Base-by-base conservation (phyloP, 148 eudicot species). In the Gaultheria prostrata region DNA sequence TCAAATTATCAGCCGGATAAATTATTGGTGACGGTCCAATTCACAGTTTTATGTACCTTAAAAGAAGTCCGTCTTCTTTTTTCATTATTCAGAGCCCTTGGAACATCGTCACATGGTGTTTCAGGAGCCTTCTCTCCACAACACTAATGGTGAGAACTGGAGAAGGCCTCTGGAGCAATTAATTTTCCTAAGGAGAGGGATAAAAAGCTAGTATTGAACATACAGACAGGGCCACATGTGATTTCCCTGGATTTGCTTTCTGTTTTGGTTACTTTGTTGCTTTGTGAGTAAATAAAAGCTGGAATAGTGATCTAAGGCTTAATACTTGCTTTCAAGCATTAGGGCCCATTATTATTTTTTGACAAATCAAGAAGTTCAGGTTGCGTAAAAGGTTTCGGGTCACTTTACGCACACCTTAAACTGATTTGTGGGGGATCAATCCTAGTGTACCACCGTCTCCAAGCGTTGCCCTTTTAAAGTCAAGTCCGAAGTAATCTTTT, bases 211-310 rank as follows among this genome's bases (percentile, higher is more conserved):
- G 6, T 14, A 11, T 2, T 51, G 17, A 1, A 70, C 9, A 30
- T 13, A 70, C 45, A 1, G 43, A 32, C 39, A 15, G 33, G 75
- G 75, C 39, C 74, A 32, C 75, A 70, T 70, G 75, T 30, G 32
- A 32, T 32, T 70, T 32, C 43, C 75, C 75, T 70, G 75, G 20
- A 33, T 32, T 70, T 70, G 46, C n/a, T 32, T 70, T 70, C 21
- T 30, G 75, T 70, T 70, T 70, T n/a, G 15, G 33, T 65, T 65
- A 26, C 71, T 65, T 65, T 65, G 17, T 65, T 70, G 75, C 75
- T 33, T 70, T 70, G 75, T 1, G 28, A 8, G 50, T 20, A 1
- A 70, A 70, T 33, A 70, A 70, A 70, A 70, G 75, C 21, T 32
- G 45, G 43, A 15, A 70, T 14, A 45, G 45, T 70, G 74, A 70